Evolutionary conservation across 345 rosid genomes (phyloP).

Genomic region (Dipteronia dyeriana): DNA sequence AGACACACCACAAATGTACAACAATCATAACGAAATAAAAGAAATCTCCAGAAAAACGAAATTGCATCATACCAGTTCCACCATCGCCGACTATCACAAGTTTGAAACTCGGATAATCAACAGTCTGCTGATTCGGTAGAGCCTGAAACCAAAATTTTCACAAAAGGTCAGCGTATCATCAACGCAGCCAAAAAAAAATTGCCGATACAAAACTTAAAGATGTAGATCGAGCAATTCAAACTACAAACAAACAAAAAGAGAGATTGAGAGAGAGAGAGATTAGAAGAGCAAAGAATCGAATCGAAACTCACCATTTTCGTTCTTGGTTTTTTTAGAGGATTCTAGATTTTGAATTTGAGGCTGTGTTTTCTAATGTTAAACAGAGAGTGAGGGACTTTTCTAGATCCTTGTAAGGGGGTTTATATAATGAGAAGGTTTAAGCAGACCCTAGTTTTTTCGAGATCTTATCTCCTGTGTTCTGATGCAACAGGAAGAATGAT

Average conservation of each 20-base stretch:
- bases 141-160: constrained; percentile 27
- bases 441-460: constrained; percentile 11
- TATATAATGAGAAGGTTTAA: constrained; percentile 19
- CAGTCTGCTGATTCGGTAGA: constrained; percentile 42
- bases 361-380: background rate
- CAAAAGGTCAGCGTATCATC: background rate
- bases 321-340: background rate
- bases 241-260: background rate
- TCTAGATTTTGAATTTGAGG: constrained; percentile 15
- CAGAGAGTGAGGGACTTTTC: background rate
- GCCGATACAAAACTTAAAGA: background rate
- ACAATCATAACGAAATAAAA: background rate
- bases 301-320: constrained; percentile 13
- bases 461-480: background rate
- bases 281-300: background rate
- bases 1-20: background rate
- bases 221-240: constrained; percentile 8
- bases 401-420: background rate
- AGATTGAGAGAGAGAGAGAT: no score
- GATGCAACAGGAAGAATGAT: background rate
- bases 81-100: constrained; percentile 55
- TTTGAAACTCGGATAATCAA: constrained; percentile 50
- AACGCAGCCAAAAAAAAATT: background rate
- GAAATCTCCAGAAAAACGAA: background rate
- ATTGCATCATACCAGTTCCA: constrained; percentile 38